Conservation (phyloP, 1,284 basidiomycete genomes). For the Inonotus hispidus region DNA sequence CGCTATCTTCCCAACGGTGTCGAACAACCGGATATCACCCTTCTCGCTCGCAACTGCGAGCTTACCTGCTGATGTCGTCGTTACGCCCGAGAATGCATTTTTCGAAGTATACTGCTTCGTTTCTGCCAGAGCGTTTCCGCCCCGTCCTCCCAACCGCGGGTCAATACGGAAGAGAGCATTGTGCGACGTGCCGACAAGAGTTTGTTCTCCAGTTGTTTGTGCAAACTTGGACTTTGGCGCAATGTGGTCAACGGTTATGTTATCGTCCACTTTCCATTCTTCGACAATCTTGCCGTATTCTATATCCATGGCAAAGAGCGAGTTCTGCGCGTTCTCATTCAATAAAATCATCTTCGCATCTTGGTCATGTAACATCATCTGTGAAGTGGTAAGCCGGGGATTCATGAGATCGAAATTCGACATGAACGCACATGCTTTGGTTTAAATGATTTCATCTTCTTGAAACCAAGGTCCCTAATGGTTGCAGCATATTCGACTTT, state of each 20-base stretch:
- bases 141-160: slow-evolving; percentile 62
- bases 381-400: not conserved
- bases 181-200: slow-evolving; percentile 87
- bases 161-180: slow-evolving; percentile 98
- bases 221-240: slow-evolving; percentile 94
- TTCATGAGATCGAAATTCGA: not conserved
- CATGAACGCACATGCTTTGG: slow-evolving; percentile 68
- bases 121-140: slow-evolving; percentile 91
- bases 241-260: slow-evolving; percentile 83
- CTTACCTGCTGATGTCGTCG: slow-evolving; percentile 84
- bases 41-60: slow-evolving; percentile 94
- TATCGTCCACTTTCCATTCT: slow-evolving; percentile 96
- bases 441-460: slow-evolving; percentile 80
- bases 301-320: slow-evolving; percentile 90
- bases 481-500: slow-evolving; percentile 85
- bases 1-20: slow-evolving; percentile 96
- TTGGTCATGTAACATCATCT: slow-evolving; percentile 98
- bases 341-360: slow-evolving; percentile 94
- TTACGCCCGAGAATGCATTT: slow-evolving; percentile 92
- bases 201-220: slow-evolving; percentile 89
- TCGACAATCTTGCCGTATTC: slow-evolving; percentile 97
- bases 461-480: slow-evolving; percentile 80
- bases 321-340: slow-evolving; percentile 80
- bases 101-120: slow-evolving; percentile 95
- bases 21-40: slow-evolving; percentile 95